Percentiles rank a stretch among this genome's conserved stretches.
These are phyloP conservation scores for Petunia hybrid DNA, from an alignment of 305 asterid genomes.

Conservation along the genomic window DNA sequence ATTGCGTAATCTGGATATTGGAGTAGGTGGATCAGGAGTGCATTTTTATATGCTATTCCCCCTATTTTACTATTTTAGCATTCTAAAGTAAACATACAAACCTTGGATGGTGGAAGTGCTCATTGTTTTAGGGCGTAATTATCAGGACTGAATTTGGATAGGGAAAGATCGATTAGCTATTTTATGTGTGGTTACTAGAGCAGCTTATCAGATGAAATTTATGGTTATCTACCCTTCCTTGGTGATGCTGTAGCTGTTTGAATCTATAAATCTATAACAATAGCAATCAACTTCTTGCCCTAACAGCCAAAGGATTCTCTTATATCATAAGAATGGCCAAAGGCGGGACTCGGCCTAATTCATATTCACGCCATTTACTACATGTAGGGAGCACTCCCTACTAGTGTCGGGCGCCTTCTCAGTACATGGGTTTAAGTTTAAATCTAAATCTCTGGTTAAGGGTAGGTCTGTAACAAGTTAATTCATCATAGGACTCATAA, in stretches of 20 bases:
- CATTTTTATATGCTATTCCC: not conserved
- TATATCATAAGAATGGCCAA: not conserved
- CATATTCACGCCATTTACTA: not conserved
- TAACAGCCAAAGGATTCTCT: not conserved
- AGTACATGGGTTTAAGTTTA: too few species aligned
- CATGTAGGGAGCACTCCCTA: too few species aligned
- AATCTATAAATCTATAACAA: not conserved
- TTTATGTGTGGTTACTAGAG: not conserved
- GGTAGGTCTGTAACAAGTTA: not conserved
- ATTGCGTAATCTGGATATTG: not conserved
- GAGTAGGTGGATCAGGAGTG: not conserved
- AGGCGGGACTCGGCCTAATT: not conserved
- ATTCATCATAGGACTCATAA: not conserved
- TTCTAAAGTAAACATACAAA: not conserved
- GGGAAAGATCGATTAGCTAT: not conserved
- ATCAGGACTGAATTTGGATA: not conserved
- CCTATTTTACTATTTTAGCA: not conserved
- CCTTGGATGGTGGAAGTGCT: not conserved
- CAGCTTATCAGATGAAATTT: not conserved
- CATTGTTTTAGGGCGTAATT: not conserved
- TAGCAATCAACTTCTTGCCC: slow-evolving; percentile 2
- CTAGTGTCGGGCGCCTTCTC: too few species aligned
- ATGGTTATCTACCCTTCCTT: not conserved
- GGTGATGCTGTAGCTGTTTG: too few species aligned
- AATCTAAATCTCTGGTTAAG: too few species aligned